Evolutionary conservation across 208 protist genomes (phyloP).

Genomic region (Acanthamoeba comandoni): DNA sequence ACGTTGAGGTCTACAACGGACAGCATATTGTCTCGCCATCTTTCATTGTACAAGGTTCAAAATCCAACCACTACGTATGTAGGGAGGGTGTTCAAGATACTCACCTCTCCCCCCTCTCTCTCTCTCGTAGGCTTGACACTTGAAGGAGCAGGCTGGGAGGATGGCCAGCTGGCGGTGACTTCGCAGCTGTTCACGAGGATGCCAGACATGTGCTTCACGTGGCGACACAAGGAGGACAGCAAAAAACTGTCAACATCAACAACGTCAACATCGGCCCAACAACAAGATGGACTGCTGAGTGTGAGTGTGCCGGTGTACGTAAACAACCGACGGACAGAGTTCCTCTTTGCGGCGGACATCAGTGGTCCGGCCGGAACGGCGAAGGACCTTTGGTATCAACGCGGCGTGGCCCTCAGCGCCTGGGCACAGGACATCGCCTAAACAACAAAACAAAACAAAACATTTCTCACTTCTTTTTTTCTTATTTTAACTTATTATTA

Average conservation of each 20-base stretch:
- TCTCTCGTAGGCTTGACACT: conserved; percentile 11
- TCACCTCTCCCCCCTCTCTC: too few species aligned
- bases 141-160: conserved; percentile 49
- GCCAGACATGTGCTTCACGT: conserved; percentile 51
- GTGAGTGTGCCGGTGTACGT: conserved; percentile 71
- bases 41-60: too few species aligned
- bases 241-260: neutral
- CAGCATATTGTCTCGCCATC: neutral
- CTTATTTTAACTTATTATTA: neutral
- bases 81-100: neutral
- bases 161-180: conserved; percentile 37
- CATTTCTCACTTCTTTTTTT: neutral
- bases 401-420: conserved; percentile 90
- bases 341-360: conserved; percentile 59
- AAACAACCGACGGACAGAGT: conserved; percentile 59
- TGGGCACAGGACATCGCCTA: conserved; percentile 82
- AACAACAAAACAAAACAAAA: neutral
- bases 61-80: neutral
- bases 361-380: conserved; percentile 33
- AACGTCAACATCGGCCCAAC: neutral
- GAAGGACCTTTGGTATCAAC: conserved; percentile 90
- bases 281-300: neutral
- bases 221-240: conserved; percentile 38
- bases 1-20: conserved; percentile 77
- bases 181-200: conserved; percentile 64